Percentiles rank a stretch among this genome's conserved stretches.
phyloP scores from a whole-genome alignment of 2,329 filamentous ascomycete genomes.

The Colletotrichum karsti region DNA sequence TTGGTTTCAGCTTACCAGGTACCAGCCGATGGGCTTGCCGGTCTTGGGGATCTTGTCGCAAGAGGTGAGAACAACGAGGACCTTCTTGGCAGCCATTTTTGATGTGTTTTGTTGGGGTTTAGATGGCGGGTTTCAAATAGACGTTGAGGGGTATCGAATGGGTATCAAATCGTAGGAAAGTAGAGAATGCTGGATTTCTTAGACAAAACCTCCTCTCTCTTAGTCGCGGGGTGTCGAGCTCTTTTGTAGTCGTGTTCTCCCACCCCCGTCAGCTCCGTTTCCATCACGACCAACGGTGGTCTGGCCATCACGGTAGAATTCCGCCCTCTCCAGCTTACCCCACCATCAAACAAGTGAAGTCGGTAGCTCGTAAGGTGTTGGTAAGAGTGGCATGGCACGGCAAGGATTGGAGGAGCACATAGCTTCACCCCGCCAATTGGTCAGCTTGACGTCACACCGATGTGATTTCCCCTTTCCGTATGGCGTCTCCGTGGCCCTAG shows the following conservation, averaged over 20 bases:
- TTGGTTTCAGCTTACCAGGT: conserved; percentile 58
- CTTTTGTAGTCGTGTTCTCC: conserved; percentile 16
- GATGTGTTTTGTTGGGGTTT: neutral
- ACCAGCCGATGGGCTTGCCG: conserved; percentile 74
- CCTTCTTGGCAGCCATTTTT: conserved; percentile 59
- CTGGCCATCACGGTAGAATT: conserved; percentile 9
- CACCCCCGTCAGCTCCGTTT: neutral
- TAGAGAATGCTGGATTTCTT: neutral
- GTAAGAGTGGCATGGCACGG: neutral
- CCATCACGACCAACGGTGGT: neutral
- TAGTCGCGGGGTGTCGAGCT: neutral
- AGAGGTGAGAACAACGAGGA: conserved; percentile 78
- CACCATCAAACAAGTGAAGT: neutral
- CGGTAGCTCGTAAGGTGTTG: neutral
- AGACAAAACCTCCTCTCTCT: rapidly evolving
- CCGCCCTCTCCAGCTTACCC: conserved; percentile 5
- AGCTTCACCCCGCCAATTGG: conserved; percentile 13
- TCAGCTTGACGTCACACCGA: conserved; percentile 25
- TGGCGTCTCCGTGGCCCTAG: neutral
- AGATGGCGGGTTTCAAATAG: neutral
- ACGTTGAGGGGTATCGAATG: neutral
- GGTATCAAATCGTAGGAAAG: neutral
- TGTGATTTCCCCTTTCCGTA: neutral
- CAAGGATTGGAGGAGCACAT: no score
- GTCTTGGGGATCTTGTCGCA: conserved; percentile 58